Evolutionary conservation across 495 filamentous ascomycete species (phyloP), one percentile per base, ranked within the genome.

Genomic region (Bryoglossum gracile): DNA sequence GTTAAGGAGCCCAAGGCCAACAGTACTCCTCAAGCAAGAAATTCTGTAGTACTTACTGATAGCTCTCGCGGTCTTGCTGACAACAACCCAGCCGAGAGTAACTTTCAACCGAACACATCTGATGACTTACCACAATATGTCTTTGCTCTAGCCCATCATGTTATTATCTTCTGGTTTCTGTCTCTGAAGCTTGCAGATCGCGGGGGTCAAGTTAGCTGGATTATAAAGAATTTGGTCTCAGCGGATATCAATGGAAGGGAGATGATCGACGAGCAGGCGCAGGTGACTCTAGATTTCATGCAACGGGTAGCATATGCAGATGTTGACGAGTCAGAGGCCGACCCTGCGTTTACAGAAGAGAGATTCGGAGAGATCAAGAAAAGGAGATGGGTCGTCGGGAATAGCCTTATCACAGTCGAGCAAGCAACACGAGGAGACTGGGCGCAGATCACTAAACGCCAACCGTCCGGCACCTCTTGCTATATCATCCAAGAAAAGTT

Each of bases 151-250:
- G 90, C 92, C 4, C 94, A 95, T 62, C 89, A 97, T 64, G 89
- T 94, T 56, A 88, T 97, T 55, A 86, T 87, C 2, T 95, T 94
- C 57, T 99, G 94, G 94, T 97, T 95, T 62, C 69, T 97, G 43
- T 84, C 87, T 5, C 62, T 97, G 50, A 89, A 85, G 61, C 74
- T 95, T 25, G 72, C 81, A 33, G 89, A 96, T 53, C 82, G 94
- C 22, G 75, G 80, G 14, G 87, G 80, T 51, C 84, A 94, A 50
- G 86, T 94, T 37, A 78, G 80, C 37, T 96, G 88, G 88, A 95
- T 97, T 52, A 83, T 86, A n/a, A 89, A 84, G 61, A 84, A 86
- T 49, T 73, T 99, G 23, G 84, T 86, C 19, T 80, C 74, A 45
- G 77, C 73, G 3, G 85, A 94, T 56, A 75, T 77, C 14, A 73